Conservation (phyloP, 192 early-diverging fungal species). For the Backusella westeae region DNA sequence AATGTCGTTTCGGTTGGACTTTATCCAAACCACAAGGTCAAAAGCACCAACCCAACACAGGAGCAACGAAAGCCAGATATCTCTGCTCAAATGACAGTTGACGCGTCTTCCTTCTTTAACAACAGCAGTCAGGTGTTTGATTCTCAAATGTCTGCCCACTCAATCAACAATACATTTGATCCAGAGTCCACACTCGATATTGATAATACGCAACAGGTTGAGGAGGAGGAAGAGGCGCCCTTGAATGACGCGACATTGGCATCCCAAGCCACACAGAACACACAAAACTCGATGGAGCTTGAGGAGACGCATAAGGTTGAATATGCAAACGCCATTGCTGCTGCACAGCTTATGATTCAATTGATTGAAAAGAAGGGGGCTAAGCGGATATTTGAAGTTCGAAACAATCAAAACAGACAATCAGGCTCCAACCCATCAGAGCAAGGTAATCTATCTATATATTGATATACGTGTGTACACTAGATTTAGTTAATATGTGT, state of each 20-base stretch:
- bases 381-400: constrained; percentile 25
- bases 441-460: not conserved
- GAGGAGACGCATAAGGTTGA: not conserved
- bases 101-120: constrained; percentile 3
- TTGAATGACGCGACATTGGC: not conserved
- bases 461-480: not conserved
- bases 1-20: constrained; percentile 14
- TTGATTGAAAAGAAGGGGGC: constrained; percentile 27
- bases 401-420: constrained; percentile 14
- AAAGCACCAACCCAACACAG: not conserved
- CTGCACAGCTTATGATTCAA: constrained; percentile 20
- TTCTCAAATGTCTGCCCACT: constrained; percentile 8
- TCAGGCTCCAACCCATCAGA: not conserved
- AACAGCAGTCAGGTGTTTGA: constrained; percentile 14
- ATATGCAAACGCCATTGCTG: constrained; percentile 11
- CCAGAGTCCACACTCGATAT: constrained; percentile 24
- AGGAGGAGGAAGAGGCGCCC: constrained; percentile 10
- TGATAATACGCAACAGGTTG: constrained; percentile 17
- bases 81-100: not conserved
- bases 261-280: not conserved
- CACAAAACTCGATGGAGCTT: not conserved
- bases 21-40: not conserved
- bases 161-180: constrained; percentile 16
- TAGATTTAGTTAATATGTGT: not conserved
- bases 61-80: not conserved